Conservation (phyloP, 805 yeast genomes). For the Ogataea corticis region DNA sequence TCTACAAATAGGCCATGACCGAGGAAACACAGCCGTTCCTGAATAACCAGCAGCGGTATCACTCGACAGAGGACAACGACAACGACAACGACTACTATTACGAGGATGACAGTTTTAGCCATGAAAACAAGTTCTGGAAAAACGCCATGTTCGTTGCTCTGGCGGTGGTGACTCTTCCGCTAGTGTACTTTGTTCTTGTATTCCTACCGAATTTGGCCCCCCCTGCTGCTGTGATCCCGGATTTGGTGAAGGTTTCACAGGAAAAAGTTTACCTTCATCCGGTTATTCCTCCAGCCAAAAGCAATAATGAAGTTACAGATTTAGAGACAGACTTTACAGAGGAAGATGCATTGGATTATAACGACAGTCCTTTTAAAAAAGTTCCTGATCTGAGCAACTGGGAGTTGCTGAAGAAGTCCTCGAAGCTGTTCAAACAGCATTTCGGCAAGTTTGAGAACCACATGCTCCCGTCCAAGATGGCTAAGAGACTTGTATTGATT, state of each 20-base stretch:
- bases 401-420: constrained; percentile 16
- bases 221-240: constrained; percentile 29
- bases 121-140: constrained; percentile 11
- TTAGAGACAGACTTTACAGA: constrained; percentile 10
- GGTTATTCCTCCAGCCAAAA: constrained; percentile 19
- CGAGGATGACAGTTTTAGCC: constrained; percentile 20
- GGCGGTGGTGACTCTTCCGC: constrained; percentile 20
- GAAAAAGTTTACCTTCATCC: constrained; percentile 33
- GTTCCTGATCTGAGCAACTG: constrained; percentile 28
- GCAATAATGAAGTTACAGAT: constrained; percentile 10
- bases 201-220: constrained; percentile 36
- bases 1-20: no score
- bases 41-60: not conserved
- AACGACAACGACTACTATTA: constrained; percentile 10
- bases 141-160: constrained; percentile 12
- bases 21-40: not conserved
- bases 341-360: constrained; percentile 7
- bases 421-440: constrained; percentile 24
- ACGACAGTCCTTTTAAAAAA: constrained; percentile 29
- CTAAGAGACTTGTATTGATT: constrained; percentile 59
- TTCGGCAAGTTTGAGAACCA: constrained; percentile 15
- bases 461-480: constrained; percentile 12
- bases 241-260: constrained; percentile 24
- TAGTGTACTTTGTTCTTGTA: constrained; percentile 29
- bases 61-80: not conserved